These are phyloP conservation scores for Coemansia sp. DNA, from an alignment of 192 early-diverging fungal genomes.

Conservation along the genomic window DNA sequence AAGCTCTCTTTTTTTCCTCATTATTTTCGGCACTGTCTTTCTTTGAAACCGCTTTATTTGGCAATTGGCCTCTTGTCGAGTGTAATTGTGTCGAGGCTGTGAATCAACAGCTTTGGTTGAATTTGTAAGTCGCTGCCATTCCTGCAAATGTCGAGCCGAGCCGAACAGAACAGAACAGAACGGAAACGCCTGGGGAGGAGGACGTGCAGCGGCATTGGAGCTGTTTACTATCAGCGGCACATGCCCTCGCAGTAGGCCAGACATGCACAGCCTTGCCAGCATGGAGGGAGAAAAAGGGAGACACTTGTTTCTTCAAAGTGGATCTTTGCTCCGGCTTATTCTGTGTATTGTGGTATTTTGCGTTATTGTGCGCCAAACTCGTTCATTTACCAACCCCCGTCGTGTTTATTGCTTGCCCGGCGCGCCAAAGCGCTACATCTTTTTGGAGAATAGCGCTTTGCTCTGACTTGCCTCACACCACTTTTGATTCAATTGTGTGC, in stretches of 20 bases:
- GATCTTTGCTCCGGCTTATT: constrained; percentile 1
- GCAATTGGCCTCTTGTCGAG: not conserved
- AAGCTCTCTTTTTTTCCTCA: not conserved
- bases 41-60: not conserved
- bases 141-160: too few relatives aligned
- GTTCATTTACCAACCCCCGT: not conserved
- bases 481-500: not conserved
- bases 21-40: not conserved
- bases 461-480: not conserved
- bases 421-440: not conserved
- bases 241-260: not conserved
- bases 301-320: not conserved
- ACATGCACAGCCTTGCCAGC: not conserved
- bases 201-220: constrained; percentile 10
- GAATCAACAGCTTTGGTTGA: constrained; percentile 2
- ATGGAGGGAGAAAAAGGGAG: not conserved
- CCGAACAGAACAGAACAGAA: not conserved
- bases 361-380: constrained; percentile 1
- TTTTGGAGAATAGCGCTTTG: not conserved
- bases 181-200: not conserved
- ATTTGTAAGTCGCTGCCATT: constrained; percentile 2
- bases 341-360: constrained; percentile 7
- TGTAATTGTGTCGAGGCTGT: not conserved
- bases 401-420: not conserved
- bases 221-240: constrained; percentile 11